Base-by-base conservation (phyloP, 371 early-diverging fungal species). In the Quaeritorhiza haematococci region DNA sequence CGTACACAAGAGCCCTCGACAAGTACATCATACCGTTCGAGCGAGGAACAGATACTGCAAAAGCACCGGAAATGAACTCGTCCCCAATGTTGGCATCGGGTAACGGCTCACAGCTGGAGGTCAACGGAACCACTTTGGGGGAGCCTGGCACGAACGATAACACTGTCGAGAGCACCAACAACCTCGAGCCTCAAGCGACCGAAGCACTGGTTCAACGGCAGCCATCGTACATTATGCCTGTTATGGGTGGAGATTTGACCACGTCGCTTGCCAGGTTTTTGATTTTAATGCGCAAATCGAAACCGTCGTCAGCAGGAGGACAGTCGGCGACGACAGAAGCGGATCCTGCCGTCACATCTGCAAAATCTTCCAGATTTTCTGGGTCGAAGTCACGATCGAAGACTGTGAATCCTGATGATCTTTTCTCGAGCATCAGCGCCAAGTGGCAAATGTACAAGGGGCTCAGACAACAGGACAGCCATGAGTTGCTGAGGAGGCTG, bases 401-500 rank as follows among this genome's bases (percentile, higher is more conserved):
- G 6, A 53, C 66, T 0, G 68, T 83, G 33, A 67, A 69, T 19
- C 86, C 86, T 1, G 33, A 53, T 3, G 68, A 72, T 6, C 59
- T 84, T 26, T 83, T 84, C 64, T 66, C 60, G 0, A 67, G 66
- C 33, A 65, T 85, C 13, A 58, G 68, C 29, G 69, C 55, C 29
- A 68, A 72, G 35, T 86, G 79, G 74, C 61, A 63, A 27, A 67
- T 78, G 19, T 86, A 84, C 55, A 71, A 71, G 6, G 66, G 71
- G 7, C 79, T 67, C 61, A 60, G 70, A 1, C 84, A 86, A 62
- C 85, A 86, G 59, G 86, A 86, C 55, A 76, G 78, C 41, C 86
- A 86, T 52, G 86, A 86, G 59, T 64, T 86, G 26, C 67, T 86
- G 68, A 66, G 86, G 10, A 70, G 76, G 45, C 61, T 86, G 32